Evolutionary conservation across 306 rosid genomes (phyloP).

Genomic region (Gastrolobium villosum): DNA sequence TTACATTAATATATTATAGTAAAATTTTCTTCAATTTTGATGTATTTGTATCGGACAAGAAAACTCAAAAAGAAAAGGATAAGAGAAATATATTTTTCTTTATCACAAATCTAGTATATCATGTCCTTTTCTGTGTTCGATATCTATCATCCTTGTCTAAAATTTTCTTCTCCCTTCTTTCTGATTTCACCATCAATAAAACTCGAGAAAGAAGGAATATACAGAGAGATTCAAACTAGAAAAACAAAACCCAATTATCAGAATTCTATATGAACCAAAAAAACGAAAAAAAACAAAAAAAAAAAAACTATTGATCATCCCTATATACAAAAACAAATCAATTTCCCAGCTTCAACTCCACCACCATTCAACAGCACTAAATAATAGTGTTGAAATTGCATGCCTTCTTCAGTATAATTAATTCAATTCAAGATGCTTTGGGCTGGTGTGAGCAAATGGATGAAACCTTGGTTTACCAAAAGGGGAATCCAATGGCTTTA

Average conservation of each 20-base stretch:
- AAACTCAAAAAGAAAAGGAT: not conserved
- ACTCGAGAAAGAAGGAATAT: constrained; percentile 37
- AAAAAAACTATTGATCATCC: constrained; percentile 20
- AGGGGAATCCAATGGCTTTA: constrained; percentile 56
- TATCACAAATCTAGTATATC: constrained; percentile 46
- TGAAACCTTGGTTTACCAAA: constrained; percentile 58
- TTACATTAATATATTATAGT: no score
- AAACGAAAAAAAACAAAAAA: not conserved
- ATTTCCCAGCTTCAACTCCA: constrained; percentile 29
- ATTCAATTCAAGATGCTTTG: constrained; percentile 52
- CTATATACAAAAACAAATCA: constrained; percentile 57
- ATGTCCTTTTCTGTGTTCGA: constrained; percentile 19
- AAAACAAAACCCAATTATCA: constrained; percentile 41
- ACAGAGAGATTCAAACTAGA: constrained; percentile 39
- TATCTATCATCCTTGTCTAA: constrained; percentile 32
- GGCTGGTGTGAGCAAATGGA: constrained; percentile 59
- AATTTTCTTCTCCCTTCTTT: constrained; percentile 24
- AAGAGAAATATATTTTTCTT: not conserved
- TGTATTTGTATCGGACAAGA: not conserved
- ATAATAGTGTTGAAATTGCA: constrained; percentile 1
- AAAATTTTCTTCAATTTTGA: not conserved
- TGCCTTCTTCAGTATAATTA: not conserved
- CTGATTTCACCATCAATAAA: constrained; percentile 32
- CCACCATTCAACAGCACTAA: constrained; percentile 8
- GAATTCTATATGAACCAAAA: constrained; percentile 38